Conservation (phyloP, 116 monocot species). For the Iris pallida region DNA sequence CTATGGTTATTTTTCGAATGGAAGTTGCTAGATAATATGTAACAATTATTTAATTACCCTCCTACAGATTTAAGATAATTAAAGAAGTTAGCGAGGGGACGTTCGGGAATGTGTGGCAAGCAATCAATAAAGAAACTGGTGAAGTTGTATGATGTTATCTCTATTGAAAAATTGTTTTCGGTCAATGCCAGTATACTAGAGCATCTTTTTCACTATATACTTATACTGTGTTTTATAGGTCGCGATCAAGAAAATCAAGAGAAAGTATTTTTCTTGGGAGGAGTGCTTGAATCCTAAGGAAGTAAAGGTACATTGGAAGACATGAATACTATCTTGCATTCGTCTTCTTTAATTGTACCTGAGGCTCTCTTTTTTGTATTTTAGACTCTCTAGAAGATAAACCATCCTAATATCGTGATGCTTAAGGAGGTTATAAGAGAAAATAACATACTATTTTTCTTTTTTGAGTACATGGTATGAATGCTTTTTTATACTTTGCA, state of each 20-base stretch:
- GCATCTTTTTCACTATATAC: background rate
- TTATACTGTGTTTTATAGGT: constrained; percentile 36
- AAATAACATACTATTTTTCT: constrained; percentile 69
- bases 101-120: constrained; percentile 83
- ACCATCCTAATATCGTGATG: constrained; percentile 96
- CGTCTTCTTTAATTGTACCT: background rate
- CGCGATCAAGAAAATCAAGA: constrained; percentile 88
- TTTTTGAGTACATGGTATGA: constrained; percentile 95
- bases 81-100: constrained; percentile 88
- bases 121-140: constrained; percentile 61
- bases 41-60: background rate
- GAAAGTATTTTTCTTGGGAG: constrained; percentile 92
- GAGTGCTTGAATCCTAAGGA: constrained; percentile 92
- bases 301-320: constrained; percentile 55
- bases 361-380: background rate
- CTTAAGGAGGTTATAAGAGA: constrained; percentile 93
- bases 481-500: background rate
- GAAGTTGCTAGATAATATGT: background rate
- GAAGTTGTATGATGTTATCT: constrained; percentile 60
- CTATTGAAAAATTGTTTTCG: background rate
- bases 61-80: constrained; percentile 57
- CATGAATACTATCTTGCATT: background rate
- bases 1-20: background rate
- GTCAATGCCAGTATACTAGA: no score
- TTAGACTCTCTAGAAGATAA: constrained; percentile 81